Evolutionary conservation across 2,329 filamentous ascomycete genomes (phyloP).

Genomic region (Gyromitra esculenta): DNA sequence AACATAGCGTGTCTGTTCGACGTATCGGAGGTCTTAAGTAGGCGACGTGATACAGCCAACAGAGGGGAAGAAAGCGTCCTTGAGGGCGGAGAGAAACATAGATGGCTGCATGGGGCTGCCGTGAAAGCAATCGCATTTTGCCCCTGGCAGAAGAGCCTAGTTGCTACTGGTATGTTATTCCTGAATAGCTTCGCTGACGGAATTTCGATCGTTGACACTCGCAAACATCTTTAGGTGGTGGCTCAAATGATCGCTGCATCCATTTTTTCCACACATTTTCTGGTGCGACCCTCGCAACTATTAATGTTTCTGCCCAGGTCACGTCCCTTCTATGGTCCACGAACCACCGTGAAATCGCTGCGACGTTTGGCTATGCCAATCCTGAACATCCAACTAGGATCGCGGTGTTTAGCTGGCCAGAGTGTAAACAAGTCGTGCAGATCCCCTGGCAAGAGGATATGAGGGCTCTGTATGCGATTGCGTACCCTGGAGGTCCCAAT

Average conservation of each 20-base stretch:
- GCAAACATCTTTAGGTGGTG: conserved; percentile 68
- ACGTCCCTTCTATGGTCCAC: conserved; percentile 91
- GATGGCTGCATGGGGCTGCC: conserved; percentile 82
- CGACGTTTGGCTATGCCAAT: conserved; percentile 92
- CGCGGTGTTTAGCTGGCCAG: conserved; percentile 93
- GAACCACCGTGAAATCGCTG: conserved; percentile 84
- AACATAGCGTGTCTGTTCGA: conserved; percentile 87
- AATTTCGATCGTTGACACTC: neutral
- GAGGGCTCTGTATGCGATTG: conserved; percentile 85
- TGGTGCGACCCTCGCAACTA: conserved; percentile 84
- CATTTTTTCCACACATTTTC: conserved; percentile 92
- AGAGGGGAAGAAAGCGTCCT: conserved; percentile 54
- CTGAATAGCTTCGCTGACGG: neutral
- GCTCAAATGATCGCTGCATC: conserved; percentile 92
- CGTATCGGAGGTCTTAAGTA: conserved; percentile 66
- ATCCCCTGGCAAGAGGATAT: conserved; percentile 84
- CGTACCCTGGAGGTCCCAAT: conserved; percentile 75
- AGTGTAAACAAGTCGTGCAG: conserved; percentile 83
- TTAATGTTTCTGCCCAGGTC: conserved; percentile 91
- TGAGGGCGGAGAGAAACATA: conserved; percentile 65
- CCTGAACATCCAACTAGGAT: conserved; percentile 87
- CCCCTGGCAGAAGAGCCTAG: conserved; percentile 85
- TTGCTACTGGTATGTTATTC: conserved; percentile 72
- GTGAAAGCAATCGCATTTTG: conserved; percentile 98
- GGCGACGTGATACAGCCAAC: conserved; percentile 30